phyloP scores from a whole-genome alignment of 129 eudicot species.

The Saposhnikovia divaricata region DNA sequence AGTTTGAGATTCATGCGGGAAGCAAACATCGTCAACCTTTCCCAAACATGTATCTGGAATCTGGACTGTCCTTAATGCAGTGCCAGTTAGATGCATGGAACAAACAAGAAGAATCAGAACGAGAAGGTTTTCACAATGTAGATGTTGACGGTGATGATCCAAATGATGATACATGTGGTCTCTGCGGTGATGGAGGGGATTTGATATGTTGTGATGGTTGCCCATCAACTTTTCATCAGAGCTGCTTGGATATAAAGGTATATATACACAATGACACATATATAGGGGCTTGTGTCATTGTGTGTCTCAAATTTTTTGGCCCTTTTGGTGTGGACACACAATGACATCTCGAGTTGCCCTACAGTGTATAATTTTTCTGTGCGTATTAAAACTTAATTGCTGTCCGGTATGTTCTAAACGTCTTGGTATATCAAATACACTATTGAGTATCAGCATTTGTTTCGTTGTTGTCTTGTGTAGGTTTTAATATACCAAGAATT shows the following conservation, averaged over 20 bases:
- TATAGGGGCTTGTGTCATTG: background rate
- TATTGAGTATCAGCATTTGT: background rate
- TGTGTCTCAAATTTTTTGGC: background rate
- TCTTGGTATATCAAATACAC: background rate
- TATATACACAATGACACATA: background rate
- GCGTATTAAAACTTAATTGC: background rate
- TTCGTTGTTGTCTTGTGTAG: background rate
- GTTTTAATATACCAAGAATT: background rate
- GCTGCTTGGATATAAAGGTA: conserved; percentile 77
- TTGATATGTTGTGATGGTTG: conserved; percentile 95
- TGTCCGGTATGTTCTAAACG: background rate
- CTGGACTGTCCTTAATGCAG: conserved; percentile 67
- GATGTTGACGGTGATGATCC: conserved; percentile 77
- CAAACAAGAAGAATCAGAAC: conserved; percentile 54
- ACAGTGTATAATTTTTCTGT: background rate
- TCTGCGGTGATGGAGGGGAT: conserved; percentile 92
- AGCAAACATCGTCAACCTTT: conserved; percentile 77
- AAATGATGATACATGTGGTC: conserved; percentile 83
- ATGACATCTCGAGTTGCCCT: background rate
- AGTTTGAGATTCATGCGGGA: conserved; percentile 97
- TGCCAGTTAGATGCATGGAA: conserved; percentile 95
- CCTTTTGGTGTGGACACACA: background rate
- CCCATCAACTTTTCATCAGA: conserved; percentile 90
- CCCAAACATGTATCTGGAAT: conserved; percentile 53
- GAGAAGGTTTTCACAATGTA: conserved; percentile 46